Percentiles rank a stretch among this genome's conserved stretches.
Conservation (phyloP, 106 monocot genomes). For the Dendrobium officinale region DNA sequence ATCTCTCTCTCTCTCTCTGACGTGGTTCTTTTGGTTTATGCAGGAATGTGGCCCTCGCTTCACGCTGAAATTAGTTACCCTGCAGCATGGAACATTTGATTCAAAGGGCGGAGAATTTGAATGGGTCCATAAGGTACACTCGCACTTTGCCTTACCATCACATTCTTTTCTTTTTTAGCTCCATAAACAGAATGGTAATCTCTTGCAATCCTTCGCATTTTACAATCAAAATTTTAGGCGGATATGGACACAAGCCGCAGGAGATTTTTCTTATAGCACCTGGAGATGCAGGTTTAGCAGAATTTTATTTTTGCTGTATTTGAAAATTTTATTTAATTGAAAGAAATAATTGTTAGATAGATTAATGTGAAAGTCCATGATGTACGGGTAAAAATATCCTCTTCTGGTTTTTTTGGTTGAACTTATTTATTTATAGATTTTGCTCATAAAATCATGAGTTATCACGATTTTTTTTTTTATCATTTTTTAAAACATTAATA, state of each 20-base stretch:
- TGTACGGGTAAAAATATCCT: too few relatives aligned
- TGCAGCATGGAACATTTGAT: constrained; percentile 97
- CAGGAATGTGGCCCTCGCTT: constrained; percentile 98
- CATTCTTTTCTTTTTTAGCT: not conserved
- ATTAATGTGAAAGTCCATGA: too few relatives aligned
- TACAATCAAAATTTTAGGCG: constrained; percentile 27
- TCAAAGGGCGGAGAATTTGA: constrained; percentile 90
- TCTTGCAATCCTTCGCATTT: not conserved
- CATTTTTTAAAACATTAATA: too few relatives aligned
- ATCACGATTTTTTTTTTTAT: too few relatives aligned
- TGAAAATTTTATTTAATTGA: too few relatives aligned
- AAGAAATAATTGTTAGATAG: too few relatives aligned
- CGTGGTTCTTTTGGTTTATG: constrained; percentile 3
- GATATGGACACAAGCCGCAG: constrained; percentile 87
- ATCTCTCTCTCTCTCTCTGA: too few relatives aligned
- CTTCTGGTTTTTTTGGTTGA: too few relatives aligned
- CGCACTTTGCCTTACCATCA: not conserved
- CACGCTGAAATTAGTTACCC: constrained; percentile 68
- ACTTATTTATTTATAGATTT: too few relatives aligned
- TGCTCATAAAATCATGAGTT: too few relatives aligned
- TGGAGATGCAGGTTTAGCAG: not conserved
- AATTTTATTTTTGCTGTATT: too few relatives aligned
- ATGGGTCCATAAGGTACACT: constrained; percentile 89
- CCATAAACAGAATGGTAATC: too few relatives aligned
- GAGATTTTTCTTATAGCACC: constrained; percentile 63